phyloP scores from a whole-genome alignment of 306 rosid species.

The Trichosanthes cucumerina region DNA sequence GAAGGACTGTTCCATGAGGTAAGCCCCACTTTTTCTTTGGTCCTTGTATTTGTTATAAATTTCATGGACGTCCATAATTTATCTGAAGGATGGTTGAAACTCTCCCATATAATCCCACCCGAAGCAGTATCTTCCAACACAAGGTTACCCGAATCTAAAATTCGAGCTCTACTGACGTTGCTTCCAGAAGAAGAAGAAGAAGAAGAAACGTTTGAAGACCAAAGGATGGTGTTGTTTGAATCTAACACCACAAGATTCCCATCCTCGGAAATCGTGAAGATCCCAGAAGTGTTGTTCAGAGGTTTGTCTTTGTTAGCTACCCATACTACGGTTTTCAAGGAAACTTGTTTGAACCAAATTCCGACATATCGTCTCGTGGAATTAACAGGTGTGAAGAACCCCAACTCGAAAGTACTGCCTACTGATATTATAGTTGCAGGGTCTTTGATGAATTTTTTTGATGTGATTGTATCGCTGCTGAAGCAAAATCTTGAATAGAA shows the following conservation, averaged over 20 bases:
- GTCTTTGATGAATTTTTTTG: neutral
- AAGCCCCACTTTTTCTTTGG: neutral
- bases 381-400: conserved; percentile 12
- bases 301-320: conserved; percentile 18
- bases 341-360: neutral
- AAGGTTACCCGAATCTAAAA: conserved; percentile 26
- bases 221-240: neutral
- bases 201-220: conserved; percentile 34
- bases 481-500: neutral
- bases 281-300: conserved; percentile 6
- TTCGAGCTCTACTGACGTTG: conserved; percentile 15
- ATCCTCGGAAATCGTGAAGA: neutral
- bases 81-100: conserved; percentile 24
- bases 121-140: conserved; percentile 16
- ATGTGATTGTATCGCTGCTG: conserved; percentile 1
- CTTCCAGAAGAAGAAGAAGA: neutral
- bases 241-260: conserved; percentile 20
- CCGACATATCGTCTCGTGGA: conserved; percentile 11
- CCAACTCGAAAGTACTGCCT: conserved; percentile 9
- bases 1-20: conserved; percentile 24
- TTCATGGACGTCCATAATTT: conserved; percentile 8
- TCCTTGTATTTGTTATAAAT: neutral
- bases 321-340: conserved; percentile 2
- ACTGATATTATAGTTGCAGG: neutral
- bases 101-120: conserved; percentile 22